These are phyloP conservation scores for Shiraia sp. DNA, from an alignment of 2,329 filamentous ascomycete genomes.

Conservation along the genomic window DNA sequence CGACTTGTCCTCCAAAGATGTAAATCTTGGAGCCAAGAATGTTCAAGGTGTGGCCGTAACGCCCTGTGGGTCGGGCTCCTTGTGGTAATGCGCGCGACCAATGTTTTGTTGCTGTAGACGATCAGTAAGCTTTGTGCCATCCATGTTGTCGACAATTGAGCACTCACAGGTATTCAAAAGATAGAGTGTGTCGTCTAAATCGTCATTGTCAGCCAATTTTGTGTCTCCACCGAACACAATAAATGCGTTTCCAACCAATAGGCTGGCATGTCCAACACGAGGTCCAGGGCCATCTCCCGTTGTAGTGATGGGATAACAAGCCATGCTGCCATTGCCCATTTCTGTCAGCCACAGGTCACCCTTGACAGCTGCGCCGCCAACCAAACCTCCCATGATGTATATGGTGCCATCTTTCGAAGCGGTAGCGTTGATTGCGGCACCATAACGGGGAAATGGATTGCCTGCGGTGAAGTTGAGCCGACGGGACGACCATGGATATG, in stretches of 20 bases:
- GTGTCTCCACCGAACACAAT: constrained; percentile 99
- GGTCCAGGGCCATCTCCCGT: constrained; percentile 93
- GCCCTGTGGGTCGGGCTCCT: constrained; percentile 80
- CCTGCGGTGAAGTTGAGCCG: constrained; percentile 84
- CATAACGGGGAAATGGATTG: constrained; percentile 94
- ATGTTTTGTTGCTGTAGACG: constrained; percentile 79
- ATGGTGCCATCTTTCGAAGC: constrained; percentile 97
- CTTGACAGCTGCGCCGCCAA: constrained; percentile 93
- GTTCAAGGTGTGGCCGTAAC: constrained; percentile 95
- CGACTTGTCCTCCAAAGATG: constrained; percentile 96
- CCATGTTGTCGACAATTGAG: too few species aligned
- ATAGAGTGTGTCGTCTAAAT: constrained; percentile 93
- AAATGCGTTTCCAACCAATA: constrained; percentile 96
- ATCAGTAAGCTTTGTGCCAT: too few species aligned
- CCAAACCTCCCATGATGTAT: constrained; percentile 95
- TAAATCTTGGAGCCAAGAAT: constrained; percentile 97
- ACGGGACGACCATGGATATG: constrained; percentile 96
- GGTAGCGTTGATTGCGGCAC: constrained; percentile 88
- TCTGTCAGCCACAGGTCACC: constrained; percentile 98
- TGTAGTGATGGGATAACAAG: constrained; percentile 89
- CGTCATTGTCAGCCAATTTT: constrained; percentile 90
- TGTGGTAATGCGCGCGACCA: constrained; percentile 94
- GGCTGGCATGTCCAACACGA: constrained; percentile 88
- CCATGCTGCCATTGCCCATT: constrained; percentile 76
- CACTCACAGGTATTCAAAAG: constrained; percentile 92